A percentile compares a stretch with the other conserved stretches of the same genome.
Evolutionary conservation across 2,329 filamentous ascomycete species (phyloP).

Genomic region (Dactylella cylindrospora): DNA sequence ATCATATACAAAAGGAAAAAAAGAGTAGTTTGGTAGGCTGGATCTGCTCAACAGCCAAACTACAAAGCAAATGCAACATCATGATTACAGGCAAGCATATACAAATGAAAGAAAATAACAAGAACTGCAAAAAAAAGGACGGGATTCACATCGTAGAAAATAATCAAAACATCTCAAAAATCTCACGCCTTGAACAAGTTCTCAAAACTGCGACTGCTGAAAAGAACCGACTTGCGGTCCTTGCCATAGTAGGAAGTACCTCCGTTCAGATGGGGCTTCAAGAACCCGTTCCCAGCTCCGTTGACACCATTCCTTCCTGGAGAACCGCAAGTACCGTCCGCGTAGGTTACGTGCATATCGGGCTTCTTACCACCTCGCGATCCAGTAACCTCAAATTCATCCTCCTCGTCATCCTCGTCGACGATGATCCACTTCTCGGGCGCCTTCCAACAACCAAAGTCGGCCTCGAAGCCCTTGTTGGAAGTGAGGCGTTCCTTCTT

Average conservation of each 20-base stretch:
- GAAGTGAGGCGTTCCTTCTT: conserved; percentile 12
- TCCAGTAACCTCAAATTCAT: no score
- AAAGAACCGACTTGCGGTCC: conserved; percentile 29
- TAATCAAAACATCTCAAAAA: background rate
- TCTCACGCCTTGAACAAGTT: conserved; percentile 14
- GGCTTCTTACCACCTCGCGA: background rate
- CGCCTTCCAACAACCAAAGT: conserved; percentile 16
- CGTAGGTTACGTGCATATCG: conserved; percentile 9
- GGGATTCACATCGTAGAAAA: background rate
- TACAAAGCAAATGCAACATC: background rate
- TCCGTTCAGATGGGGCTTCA: conserved; percentile 14
- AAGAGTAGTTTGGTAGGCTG: no score
- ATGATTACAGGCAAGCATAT: no score
- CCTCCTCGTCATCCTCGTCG: conserved; percentile 6
- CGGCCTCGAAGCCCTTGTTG: background rate
- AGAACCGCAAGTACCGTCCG: conserved; percentile 5
- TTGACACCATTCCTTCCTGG: conserved; percentile 10
- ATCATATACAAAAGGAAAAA: background rate
- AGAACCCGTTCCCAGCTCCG: conserved; percentile 12
- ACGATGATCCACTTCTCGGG: conserved; percentile 19
- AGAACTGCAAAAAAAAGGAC: background rate
- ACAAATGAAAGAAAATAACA: background rate
- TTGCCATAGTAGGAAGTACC: conserved; percentile 29
- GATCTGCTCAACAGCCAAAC: no score
- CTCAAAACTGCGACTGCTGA: conserved; percentile 21